Evolutionary conservation across 2,329 filamentous ascomycete species (phyloP), one percentile per base, ranked within the genome.

Genomic region (Incumbomyces delicatus): DNA sequence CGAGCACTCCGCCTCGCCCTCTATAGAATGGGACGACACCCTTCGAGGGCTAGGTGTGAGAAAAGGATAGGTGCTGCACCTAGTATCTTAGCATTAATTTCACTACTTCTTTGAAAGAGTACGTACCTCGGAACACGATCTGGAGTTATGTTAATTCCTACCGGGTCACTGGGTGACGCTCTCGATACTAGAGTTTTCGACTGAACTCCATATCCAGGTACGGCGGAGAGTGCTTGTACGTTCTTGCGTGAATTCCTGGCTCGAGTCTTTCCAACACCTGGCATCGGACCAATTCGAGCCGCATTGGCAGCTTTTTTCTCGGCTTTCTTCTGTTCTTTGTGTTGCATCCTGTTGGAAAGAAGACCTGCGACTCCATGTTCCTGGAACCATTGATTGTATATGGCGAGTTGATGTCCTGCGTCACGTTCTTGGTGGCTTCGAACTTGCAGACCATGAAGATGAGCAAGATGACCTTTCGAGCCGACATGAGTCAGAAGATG

Each of bases 401-500:
- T 68, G 31, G 79, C 73, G 37, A 94, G 71, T 29, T 76, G 63
- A 10, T 74, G 63, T 18, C 75, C 72, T n/a, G 83, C 80, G n/a
- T 68, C 68, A n/a, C 73, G 64, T 50, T 94, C 84, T 38, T 77
- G 73, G 45, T 79, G 75, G 46, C 82, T 78, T 48, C 77, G 78
- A 54, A 95, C 78, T 58, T 87, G 82, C 44, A 87, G 75, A 59
- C 87, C 87, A 69, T 89, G 94, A 58, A 86, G 81, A 61, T 87
- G 78, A 50, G 87, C 81, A 30, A 95, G 71, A 63, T 96, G 90
- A n/a, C 85, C 84, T 63, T 95, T 95, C 53, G 89, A 95, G 50
- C 85, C 80, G 52, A 95, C 79, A 61, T 96, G 90, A 11, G 90
- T 96, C 60, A 96, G 77, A 32, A 95, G 73, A 64, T 95, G 90